A percentile compares a stretch with the other conserved stretches of the same genome.
phyloP scores from a whole-genome alignment of 1,284 basidiomycete species.

The Coniophora puteana region DNA sequence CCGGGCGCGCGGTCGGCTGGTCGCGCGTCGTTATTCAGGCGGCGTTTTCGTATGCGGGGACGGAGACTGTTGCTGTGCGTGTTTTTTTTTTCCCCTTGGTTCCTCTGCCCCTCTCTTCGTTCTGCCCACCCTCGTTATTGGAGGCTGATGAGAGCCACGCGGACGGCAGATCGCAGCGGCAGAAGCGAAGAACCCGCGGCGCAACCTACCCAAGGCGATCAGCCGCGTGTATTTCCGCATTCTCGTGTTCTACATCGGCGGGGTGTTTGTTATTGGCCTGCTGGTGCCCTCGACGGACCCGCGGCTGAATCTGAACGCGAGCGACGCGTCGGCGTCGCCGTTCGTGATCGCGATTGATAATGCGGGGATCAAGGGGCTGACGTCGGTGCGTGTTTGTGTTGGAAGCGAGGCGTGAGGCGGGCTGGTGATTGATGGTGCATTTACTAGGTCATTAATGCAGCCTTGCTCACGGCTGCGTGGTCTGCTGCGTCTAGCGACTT shows the following conservation, averaged over 20 bases:
- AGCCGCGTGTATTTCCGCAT: slow-evolving; percentile 52
- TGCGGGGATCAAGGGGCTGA: slow-evolving; percentile 51
- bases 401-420: too few species aligned
- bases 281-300: background rate
- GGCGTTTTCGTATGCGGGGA: slow-evolving; percentile 51
- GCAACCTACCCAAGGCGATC: slow-evolving; percentile 40
- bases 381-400: slow-evolving; percentile 39
- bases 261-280: background rate
- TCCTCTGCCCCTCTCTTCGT: too few species aligned
- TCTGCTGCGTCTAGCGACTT: slow-evolving; percentile 57
- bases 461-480: slow-evolving; percentile 60
- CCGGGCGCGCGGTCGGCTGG: slow-evolving; percentile 44
- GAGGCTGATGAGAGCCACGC: too few species aligned
- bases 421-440: too few species aligned
- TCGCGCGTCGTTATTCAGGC: slow-evolving; percentile 38
- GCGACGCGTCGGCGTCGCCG: slow-evolving; percentile 38
- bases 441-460: slow-evolving; percentile 56
- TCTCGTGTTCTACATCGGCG: slow-evolving; percentile 45
- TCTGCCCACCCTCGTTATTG: too few species aligned
- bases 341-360: slow-evolving; percentile 49
- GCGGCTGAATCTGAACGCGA: background rate
- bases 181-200: slow-evolving; percentile 33
- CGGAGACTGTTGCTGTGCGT: slow-evolving; percentile 54
- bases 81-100: too few species aligned
- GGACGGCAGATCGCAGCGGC: slow-evolving; percentile 51